Base-by-base conservation (phyloP, 2,329 filamentous ascomycete species). In the Albophoma yamanashiensis region DNA sequence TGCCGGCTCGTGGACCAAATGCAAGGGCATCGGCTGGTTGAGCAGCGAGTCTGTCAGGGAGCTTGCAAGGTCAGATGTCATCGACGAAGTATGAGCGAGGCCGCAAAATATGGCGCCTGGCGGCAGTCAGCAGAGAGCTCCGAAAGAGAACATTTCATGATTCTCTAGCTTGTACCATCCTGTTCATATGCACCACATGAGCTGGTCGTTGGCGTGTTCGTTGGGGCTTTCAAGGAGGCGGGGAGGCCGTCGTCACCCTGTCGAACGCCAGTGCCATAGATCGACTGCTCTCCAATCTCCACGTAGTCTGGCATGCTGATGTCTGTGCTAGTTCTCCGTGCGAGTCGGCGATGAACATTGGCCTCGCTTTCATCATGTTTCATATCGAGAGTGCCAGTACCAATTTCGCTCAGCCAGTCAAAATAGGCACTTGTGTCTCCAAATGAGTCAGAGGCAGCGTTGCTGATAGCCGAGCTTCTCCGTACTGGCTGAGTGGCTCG, bases 31-130 rank as follows among this genome's bases (percentile, higher is more conserved):
- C 14, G 78, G 75, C 58, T 82, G 79, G 56, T 79, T 80, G 36
- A 82, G 70, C 45, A 82, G 67, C 0, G 79, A 80, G 59, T 77
- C 73, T 0, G 78, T 78, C 58, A 82, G 68, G n/a, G 76, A 73
- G 7, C 72, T 71, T 6, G 76, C 73, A 5, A 80, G 67, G 40
- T 77, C 75, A 2, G 71, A 60, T 2, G 70, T 64, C 4, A 71
- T 60, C 7, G 57, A 57, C 25, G 61, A 45, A 25, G 60, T 59
- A 38, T 67, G 57, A 11, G 62, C 56, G 31, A 67, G 62, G 20
- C 64, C 55, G 15, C 67, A 65, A 47, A 67, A 66, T 12, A 63
- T 59, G 34, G 60, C 39, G 17, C 57, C 66, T 68, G 14, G 3
- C 3, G 27, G 22, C 17, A 38, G 60, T 63, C 38, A 62, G 61